Evolutionary conservation across 768 basidiomycete species (phyloP).

Genomic region (Sutorius australiensis): DNA sequence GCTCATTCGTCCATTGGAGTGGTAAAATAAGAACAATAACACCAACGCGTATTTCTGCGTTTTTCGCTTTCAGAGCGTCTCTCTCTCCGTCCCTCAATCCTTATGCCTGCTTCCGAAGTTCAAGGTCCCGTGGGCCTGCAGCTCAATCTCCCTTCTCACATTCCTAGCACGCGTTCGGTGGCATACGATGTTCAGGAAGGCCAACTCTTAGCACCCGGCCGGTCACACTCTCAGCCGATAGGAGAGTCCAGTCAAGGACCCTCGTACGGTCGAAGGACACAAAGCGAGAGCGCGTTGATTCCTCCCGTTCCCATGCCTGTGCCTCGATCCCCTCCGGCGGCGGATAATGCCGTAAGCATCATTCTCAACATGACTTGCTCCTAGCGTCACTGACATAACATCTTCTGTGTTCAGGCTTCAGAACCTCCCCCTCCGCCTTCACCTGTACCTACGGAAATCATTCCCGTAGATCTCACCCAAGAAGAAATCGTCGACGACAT

Average conservation of each 20-base stretch:
- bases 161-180: conserved; percentile 7
- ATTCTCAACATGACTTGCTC: background rate
- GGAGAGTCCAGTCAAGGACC: conserved; percentile 25
- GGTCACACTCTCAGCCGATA: conserved; percentile 20
- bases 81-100: background rate
- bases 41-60: background rate
- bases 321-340: conserved; percentile 4
- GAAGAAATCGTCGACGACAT: conserved; percentile 34
- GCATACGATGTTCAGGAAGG: conserved; percentile 10
- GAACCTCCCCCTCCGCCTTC: conserved; percentile 26
- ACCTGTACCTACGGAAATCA: conserved; percentile 33
- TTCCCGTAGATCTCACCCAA: conserved; percentile 30
- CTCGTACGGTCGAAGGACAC: conserved; percentile 21
- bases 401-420: conserved; percentile 3
- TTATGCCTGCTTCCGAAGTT: conserved; percentile 22
- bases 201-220: conserved; percentile 7
- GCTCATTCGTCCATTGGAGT: background rate
- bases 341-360: conserved; percentile 28
- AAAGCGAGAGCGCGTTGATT: conserved; percentile 22
- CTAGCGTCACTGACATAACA: conserved; percentile 3
- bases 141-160: conserved; percentile 14
- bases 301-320: conserved; percentile 10
- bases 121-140: conserved; percentile 22
- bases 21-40: conserved; percentile 18
- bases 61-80: background rate